Base-by-base conservation (phyloP, 169 alveolate genomes). In the Cystoisospora suis region DNA sequence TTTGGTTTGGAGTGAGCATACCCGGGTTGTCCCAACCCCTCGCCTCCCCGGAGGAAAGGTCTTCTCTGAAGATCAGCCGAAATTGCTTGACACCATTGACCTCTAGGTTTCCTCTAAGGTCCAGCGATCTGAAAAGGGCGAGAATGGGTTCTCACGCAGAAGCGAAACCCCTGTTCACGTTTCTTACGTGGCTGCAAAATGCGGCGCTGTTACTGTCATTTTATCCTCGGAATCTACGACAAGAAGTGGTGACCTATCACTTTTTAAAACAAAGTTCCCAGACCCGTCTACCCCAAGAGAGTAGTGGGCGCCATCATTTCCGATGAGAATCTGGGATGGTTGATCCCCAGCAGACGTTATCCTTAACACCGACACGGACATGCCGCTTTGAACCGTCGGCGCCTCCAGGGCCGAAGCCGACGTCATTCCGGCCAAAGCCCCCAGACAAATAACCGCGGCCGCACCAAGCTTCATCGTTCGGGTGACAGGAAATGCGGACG, bases 21-120 rank as follows among this genome's bases (percentile, higher is more conserved):
- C 90, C 90, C 23, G 90, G 86, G 93, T 87, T 88, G 53, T 92
- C 94, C 93, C 93, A 92, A 0, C 94, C 94, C 38, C 44, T 56
- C 27, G 94, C 93, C 32, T 69, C 80, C 70, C 93, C 93, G 0
- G 45, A 29, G 45, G 91, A 56, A 69, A 92, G 80, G 59, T 87
- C 90, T 46, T 92, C 94, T 6, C 92, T 69, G 20, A 59, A 75
- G n/a, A 53, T 58, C 58, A 90, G 69, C 70, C 94, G 91, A 46
- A 86, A 91, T 38, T 91, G 94, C 32, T 86, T 75, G 2, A 91
- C 92, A 36, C 92, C 91, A 40, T 47, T 58, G 79, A 91, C 90
- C n/a, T 32, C 27, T 47, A 91, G 15, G 44, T 81, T 77, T 23
- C 94, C 92, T 61, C 69, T 81, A 47, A 91, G 53, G 58, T 87